Evolutionary conservation across 306 rosid species (phyloP).

Genomic region (Inga laurina): DNA sequence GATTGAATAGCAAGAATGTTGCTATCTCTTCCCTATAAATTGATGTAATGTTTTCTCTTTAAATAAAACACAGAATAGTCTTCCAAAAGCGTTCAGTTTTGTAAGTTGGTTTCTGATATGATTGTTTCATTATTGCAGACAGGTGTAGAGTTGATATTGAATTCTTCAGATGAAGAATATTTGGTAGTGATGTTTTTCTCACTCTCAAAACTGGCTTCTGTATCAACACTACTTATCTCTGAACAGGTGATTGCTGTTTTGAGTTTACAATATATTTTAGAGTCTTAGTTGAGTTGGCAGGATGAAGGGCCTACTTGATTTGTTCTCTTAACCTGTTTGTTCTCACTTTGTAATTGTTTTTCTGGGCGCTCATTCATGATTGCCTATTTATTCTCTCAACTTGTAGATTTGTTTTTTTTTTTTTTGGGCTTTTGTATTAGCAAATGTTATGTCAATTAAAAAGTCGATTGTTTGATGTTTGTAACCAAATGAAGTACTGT

Average conservation of each 20-base stretch:
- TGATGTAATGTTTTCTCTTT: not conserved
- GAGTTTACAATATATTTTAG: slow-evolving; percentile 4
- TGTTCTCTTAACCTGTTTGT: too few relatives aligned
- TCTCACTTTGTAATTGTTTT: too few relatives aligned
- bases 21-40: not conserved
- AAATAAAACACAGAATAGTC: not conserved
- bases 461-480: slow-evolving; percentile 1
- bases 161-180: slow-evolving; percentile 54
- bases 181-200: slow-evolving; percentile 68
- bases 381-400: not conserved
- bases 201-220: slow-evolving; percentile 66
- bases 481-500: slow-evolving; percentile 15
- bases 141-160: slow-evolving; percentile 55
- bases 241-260: slow-evolving; percentile 56
- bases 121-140: slow-evolving; percentile 48
- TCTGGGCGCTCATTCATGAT: not conserved
- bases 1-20: not conserved
- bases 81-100: not conserved
- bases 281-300: too few relatives aligned
- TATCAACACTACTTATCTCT: slow-evolving; percentile 48
- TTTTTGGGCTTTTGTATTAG: not conserved
- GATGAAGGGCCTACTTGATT: too few relatives aligned
- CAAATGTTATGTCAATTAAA: not conserved
- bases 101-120: slow-evolving; percentile 10
- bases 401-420: not conserved